Percentiles rank a stretch among this genome's conserved stretches.
Conservation (phyloP, 140 eudicot genomes). For the Erigeron philadelphicus region DNA sequence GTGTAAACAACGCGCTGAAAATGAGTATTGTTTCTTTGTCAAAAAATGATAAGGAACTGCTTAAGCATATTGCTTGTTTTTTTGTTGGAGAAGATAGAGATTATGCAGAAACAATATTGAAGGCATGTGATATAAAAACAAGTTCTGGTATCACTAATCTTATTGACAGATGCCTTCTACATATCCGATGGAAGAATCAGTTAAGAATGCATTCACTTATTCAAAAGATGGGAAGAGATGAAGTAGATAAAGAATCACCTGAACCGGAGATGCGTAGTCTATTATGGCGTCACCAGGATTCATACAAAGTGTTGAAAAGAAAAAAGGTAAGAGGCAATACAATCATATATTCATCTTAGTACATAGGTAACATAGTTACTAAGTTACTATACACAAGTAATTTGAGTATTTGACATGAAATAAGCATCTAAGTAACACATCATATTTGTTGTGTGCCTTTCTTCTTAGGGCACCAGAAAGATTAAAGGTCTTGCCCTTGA, state of each 20-base stretch:
- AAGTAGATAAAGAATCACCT: background rate
- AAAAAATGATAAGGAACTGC: background rate
- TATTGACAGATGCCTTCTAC: background rate
- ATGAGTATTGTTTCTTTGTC: background rate
- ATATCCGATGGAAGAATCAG: accelerated
- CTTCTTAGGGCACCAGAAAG: conserved; percentile 18
- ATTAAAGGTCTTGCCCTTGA: conserved; percentile 27
- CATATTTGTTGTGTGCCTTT: background rate
- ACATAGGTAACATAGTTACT: no score
- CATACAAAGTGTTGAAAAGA: background rate
- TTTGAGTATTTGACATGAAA: no score
- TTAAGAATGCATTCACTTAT: background rate
- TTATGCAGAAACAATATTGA: background rate
- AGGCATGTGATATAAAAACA: background rate
- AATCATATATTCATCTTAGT: no score
- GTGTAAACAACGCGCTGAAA: background rate
- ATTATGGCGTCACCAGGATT: background rate
- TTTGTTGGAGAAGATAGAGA: background rate
- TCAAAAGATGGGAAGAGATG: conserved; percentile 10
- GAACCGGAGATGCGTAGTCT: background rate
- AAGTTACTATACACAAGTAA: no score
- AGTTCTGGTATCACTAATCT: background rate
- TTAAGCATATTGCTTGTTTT: conserved; percentile 4
- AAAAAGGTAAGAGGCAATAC: background rate
- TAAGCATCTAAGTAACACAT: background rate